Evolutionary conservation across 139 green algal species (phyloP).

Genomic region (Haematococcus sp.): DNA sequence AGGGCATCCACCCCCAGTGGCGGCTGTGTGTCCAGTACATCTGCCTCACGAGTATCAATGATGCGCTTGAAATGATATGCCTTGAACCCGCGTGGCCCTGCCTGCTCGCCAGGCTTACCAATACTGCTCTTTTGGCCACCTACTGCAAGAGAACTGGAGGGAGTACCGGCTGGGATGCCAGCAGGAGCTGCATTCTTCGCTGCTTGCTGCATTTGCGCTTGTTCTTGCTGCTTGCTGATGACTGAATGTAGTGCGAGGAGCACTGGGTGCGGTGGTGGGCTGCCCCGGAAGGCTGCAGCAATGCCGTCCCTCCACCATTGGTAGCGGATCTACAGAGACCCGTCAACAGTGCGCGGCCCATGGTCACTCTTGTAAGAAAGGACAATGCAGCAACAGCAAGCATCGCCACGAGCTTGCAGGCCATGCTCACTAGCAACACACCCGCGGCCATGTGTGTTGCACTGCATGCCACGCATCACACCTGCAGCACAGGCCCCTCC

Average conservation of each 20-base stretch:
- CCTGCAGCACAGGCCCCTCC: slow-evolving; percentile 11
- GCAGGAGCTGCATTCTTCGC: no score
- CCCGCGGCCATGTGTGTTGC: no score
- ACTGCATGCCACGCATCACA: background rate
- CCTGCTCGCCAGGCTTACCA: no score
- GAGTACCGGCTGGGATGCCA: no score
- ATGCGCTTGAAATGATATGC: slow-evolving; percentile 74
- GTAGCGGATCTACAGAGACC: slow-evolving; percentile 45
- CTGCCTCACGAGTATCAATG: slow-evolving; percentile 56
- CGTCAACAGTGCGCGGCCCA: background rate
- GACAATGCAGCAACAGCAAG: background rate
- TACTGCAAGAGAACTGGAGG: no score
- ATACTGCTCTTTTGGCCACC: no score
- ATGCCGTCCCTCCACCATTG: slow-evolving; percentile 85
- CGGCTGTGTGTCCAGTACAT: slow-evolving; percentile 49
- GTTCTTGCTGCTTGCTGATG: background rate
- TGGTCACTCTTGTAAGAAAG: no score
- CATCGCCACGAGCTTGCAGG: no score
- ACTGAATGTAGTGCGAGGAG: slow-evolving; percentile 46
- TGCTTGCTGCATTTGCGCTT: no score
- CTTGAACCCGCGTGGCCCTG: slow-evolving; percentile 13
- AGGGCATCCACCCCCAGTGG: slow-evolving; percentile 57
- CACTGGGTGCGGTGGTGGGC: slow-evolving; percentile 53
- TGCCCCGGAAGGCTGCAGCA: slow-evolving; percentile 24
- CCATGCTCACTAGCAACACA: no score